Evolutionary conservation across 2,329 filamentous ascomycete genomes (phyloP), one percentile per base, ranked within the genome.

Genomic region (Fusarium sp.): DNA sequence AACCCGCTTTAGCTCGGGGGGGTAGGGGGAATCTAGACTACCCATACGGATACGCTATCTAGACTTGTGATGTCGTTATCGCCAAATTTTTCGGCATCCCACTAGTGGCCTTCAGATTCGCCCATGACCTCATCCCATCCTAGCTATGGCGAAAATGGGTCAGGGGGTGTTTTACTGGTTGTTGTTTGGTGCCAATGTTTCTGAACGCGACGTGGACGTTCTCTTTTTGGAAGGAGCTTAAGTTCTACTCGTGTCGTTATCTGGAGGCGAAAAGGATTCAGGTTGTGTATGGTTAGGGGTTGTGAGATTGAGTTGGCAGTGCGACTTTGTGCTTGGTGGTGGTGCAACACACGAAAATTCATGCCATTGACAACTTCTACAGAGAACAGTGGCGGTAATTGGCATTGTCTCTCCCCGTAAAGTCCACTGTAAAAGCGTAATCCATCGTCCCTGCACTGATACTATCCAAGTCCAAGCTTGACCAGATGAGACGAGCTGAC

Each of bases 31-130:
- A 60, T 47, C 37, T 50, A 62, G 56, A 35, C 62, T 64, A 62
- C 52, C 57, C 34, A 72, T 72, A 72, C 70, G 70, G 27, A 72
- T 72, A 72, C 70, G 70, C 52, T 72, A 72, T 72, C 65, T 42
- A 9, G 65, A 59, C 47, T 50, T 5, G 1, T 27, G 42, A 72
- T 72, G 70, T 72, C 69, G 70, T 72, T 72, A 72, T 72, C 64
- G 22, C 20, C 22, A 22, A 6, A 40, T n/a, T 63, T 35, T 35
- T 38, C 1, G 40, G 42, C 16, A 62, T 66, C 61, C 65, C 60
- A 57, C 61, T 60, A 24, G n/a, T 22, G 18, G 16, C 5, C 29
- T 47, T 42, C 35, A 20, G 3, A 27, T 54, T 18, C 16, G 24
- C 24, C 27, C 35, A 72, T 72, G 69, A 65, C 29, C 59, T 63